Evolutionary conservation across 192 early-diverging fungal genomes (phyloP).

Genomic region (Rhizophagus prolifer): DNA sequence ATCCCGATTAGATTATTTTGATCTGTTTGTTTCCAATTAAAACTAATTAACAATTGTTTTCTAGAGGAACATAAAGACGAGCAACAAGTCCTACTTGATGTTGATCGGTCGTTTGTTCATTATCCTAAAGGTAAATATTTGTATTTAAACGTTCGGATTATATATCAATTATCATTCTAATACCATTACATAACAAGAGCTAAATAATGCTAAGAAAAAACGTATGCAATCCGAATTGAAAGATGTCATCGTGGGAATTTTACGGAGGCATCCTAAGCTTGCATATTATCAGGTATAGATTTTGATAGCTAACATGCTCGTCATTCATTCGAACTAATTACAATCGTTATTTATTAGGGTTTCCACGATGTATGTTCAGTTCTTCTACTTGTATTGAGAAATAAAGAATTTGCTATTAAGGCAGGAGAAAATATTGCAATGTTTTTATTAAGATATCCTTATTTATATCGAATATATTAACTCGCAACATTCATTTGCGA

Average conservation of each 20-base stretch:
- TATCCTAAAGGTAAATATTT: slow-evolving; percentile 35
- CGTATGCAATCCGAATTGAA: slow-evolving; percentile 48
- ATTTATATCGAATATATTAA: background rate
- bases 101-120: slow-evolving; percentile 46
- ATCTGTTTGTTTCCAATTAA: background rate
- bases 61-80: slow-evolving; percentile 47
- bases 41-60: background rate
- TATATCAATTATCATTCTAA: background rate
- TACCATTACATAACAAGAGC: slow-evolving; percentile 21
- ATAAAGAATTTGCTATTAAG: slow-evolving; percentile 40
- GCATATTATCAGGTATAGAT: slow-evolving; percentile 53
- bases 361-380: slow-evolving; percentile 58
- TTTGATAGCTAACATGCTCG: background rate
- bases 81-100: slow-evolving; percentile 48
- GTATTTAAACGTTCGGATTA: background rate
- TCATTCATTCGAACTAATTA: background rate
- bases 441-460: slow-evolving; percentile 56
- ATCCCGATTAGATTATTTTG: background rate
- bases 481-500: background rate
- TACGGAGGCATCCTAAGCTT: slow-evolving; percentile 46
- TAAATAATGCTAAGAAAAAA: slow-evolving; percentile 33
- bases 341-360: slow-evolving; percentile 35
- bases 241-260: slow-evolving; percentile 49
- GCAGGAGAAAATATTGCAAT: slow-evolving; percentile 47
- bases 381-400: slow-evolving; percentile 43